phyloP scores from a whole-genome alignment of 164 flowering plant genomes.

The Berberis vulgaris region DNA sequence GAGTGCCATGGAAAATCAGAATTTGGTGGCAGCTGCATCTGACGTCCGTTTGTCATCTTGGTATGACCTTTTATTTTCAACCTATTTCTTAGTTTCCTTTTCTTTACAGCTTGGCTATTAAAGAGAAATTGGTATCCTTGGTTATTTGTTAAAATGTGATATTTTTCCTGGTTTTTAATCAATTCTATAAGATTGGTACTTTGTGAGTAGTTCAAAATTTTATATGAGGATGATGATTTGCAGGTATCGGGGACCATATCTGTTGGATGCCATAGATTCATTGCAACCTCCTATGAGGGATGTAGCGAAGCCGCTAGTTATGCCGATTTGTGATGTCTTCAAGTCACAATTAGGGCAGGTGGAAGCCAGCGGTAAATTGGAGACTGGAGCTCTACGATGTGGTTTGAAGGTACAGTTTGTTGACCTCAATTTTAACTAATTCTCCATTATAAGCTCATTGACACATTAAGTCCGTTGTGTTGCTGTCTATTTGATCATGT shows the following conservation, averaged over 20 bases:
- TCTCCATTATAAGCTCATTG: background rate
- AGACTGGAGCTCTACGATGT: constrained; percentile 77
- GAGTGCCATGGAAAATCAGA: constrained; percentile 93
- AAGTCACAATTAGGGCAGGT: constrained; percentile 55
- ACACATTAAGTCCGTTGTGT: no score
- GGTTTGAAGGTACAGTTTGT: constrained; percentile 62
- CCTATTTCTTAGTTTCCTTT: background rate
- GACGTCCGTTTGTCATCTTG: constrained; percentile 68
- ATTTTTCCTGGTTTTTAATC: no score
- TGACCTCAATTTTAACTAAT: background rate
- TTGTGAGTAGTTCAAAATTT: background rate
- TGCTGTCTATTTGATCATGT: no score
- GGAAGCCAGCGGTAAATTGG: constrained; percentile 83
- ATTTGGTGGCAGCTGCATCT: constrained; percentile 61
- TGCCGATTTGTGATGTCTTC: constrained; percentile 93
- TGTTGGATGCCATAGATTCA: constrained; percentile 82
- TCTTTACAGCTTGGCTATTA: no score
- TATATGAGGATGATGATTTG: constrained; percentile 9
- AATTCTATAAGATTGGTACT: no score
- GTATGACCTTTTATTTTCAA: constrained; percentile 28
- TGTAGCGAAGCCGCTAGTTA: constrained; percentile 62
- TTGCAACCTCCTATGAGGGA: constrained; percentile 74
- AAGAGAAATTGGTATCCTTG: no score
- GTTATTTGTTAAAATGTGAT: no score
- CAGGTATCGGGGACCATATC: constrained; percentile 75